Evolutionary conservation across 768 basidiomycete species (phyloP).

Genomic region (Russula ochroleuca): DNA sequence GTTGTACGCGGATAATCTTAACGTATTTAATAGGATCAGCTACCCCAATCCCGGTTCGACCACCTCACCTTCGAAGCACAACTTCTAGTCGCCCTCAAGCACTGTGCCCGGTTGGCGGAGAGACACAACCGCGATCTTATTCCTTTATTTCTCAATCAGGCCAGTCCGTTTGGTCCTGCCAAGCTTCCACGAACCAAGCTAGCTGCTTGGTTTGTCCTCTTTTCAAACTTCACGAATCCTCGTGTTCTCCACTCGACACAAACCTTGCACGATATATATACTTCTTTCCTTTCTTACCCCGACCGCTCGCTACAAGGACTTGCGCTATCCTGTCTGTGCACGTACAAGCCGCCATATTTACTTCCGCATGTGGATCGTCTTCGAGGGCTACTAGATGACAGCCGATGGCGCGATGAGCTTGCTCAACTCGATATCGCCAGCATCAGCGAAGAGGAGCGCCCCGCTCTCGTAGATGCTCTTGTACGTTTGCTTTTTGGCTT

Average conservation of each 20-base stretch:
- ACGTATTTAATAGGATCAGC: conserved; percentile 37
- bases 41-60: conserved; percentile 59
- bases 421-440: conserved; percentile 62
- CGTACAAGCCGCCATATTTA: conserved; percentile 68
- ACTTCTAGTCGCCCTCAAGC: conserved; percentile 64
- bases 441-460: conserved; percentile 52
- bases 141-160: conserved; percentile 66
- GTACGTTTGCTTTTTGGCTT: conserved; percentile 81
- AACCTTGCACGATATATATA: conserved; percentile 61
- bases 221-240: conserved; percentile 90
- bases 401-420: conserved; percentile 85
- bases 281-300: conserved; percentile 75
- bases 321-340: conserved; percentile 73
- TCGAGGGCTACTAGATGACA: conserved; percentile 71
- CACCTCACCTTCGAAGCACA: conserved; percentile 73
- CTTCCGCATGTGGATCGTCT: conserved; percentile 58
- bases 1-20: not conserved
- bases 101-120: conserved; percentile 69
- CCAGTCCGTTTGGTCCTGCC: conserved; percentile 37
- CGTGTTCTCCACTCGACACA: conserved; percentile 75
- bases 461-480: conserved; percentile 61
- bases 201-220: conserved; percentile 72
- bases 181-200: conserved; percentile 60
- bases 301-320: conserved; percentile 72
- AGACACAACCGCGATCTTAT: conserved; percentile 85